These are phyloP conservation scores for Cryptococcus sp. DNA, from an alignment of 1,284 basidiomycete species.

Conservation along the genomic window DNA sequence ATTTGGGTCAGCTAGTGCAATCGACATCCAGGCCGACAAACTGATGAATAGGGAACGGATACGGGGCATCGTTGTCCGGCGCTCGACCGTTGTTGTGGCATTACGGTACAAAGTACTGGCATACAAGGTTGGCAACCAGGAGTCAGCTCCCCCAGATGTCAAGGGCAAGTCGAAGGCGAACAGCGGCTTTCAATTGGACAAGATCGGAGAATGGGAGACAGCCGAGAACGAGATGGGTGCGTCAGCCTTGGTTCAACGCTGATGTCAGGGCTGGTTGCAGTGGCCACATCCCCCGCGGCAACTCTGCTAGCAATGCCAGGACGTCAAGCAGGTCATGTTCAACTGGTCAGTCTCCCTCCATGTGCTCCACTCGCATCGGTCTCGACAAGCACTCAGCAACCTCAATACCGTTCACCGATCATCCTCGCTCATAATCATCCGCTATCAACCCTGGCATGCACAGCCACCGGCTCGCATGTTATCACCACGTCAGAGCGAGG, in stretches of 20 bases:
- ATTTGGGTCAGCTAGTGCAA: conserved; percentile 53
- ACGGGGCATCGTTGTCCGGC: conserved; percentile 69
- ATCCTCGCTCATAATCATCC: conserved; percentile 79
- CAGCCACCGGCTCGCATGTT: conserved; percentile 71
- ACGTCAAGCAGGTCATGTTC: conserved; percentile 83
- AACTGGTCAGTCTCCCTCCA: conserved; percentile 78
- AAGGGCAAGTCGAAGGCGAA: conserved; percentile 11
- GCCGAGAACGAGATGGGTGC: conserved; percentile 79
- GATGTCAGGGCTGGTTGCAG: conserved; percentile 67
- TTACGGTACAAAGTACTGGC: conserved; percentile 72
- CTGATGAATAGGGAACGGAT: conserved; percentile 64
- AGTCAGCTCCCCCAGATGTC: neutral
- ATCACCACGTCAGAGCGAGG: conserved; percentile 81
- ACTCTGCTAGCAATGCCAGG: conserved; percentile 83
- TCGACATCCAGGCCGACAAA: neutral
- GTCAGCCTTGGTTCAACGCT: conserved; percentile 20
- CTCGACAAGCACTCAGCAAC: conserved; percentile 1
- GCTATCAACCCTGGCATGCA: conserved; percentile 70
- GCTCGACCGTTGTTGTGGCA: conserved; percentile 78
- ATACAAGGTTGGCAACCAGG: conserved; percentile 57
- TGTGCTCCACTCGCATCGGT: conserved; percentile 58
- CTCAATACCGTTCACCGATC: conserved; percentile 55
- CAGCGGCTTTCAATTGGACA: conserved; percentile 46
- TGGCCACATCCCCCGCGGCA: conserved; percentile 70
- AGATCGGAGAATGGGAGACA: conserved; percentile 82